Evolutionary conservation across 2,329 filamentous ascomycete species (phyloP).

Genomic region (Penicillium digitatum): DNA sequence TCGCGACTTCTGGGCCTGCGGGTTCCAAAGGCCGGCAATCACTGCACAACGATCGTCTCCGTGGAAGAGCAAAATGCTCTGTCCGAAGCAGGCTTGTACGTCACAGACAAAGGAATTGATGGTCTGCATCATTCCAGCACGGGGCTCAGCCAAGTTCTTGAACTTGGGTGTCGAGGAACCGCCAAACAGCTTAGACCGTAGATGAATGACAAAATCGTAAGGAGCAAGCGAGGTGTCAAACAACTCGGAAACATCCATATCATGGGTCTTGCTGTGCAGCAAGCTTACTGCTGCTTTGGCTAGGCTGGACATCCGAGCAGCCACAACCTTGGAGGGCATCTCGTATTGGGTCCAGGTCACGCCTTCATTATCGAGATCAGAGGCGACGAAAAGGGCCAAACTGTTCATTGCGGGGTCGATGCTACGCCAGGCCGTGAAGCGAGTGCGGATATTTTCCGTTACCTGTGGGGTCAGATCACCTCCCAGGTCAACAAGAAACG

Average conservation of each 20-base stretch:
- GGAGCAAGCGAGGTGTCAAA: conserved; percentile 71
- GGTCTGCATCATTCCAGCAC: conserved; percentile 57
- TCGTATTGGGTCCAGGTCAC: conserved; percentile 71
- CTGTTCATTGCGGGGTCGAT: conserved; percentile 86
- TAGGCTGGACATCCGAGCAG: conserved; percentile 74
- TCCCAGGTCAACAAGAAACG: conserved; percentile 74
- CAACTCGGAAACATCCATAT: conserved; percentile 56
- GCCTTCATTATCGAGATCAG: conserved; percentile 71
- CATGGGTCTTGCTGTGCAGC: conserved; percentile 51
- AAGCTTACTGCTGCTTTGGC: conserved; percentile 70
- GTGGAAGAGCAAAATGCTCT: conserved; percentile 74
- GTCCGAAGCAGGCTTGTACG: conserved; percentile 62
- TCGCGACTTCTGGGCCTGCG: conserved; percentile 36
- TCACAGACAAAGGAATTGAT: conserved; percentile 62
- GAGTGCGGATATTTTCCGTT: conserved; percentile 61
- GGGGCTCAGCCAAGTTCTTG: conserved; percentile 70
- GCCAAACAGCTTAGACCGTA: conserved; percentile 54
- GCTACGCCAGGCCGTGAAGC: conserved; percentile 78
- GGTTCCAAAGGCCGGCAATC: conserved; percentile 65
- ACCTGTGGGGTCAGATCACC: conserved; percentile 58
- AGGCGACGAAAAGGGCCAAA: conserved; percentile 74
- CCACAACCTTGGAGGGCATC: conserved; percentile 73
- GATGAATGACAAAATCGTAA: conserved; percentile 80
- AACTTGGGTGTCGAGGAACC: conserved; percentile 48
- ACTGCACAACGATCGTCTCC: conserved; percentile 56